A percentile compares a stretch with the other conserved stretches of the same genome.
phyloP scores from a whole-genome alignment of 2,329 filamentous ascomycete species.

The Sodiomyces alkalinus region DNA sequence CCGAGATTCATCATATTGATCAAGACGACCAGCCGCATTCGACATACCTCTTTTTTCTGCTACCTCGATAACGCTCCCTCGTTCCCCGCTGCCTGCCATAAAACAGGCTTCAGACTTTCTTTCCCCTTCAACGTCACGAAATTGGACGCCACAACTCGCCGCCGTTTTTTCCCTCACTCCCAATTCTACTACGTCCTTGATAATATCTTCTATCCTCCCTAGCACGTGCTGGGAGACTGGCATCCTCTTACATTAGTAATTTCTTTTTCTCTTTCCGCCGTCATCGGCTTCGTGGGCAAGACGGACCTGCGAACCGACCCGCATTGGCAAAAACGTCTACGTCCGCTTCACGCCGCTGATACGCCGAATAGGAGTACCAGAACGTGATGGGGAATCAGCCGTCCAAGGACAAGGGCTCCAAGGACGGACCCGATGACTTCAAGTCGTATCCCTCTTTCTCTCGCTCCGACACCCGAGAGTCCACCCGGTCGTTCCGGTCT shows the following conservation, averaged over 20 bases:
- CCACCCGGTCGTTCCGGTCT: constrained; percentile 69
- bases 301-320: too few species aligned
- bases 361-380: too few species aligned
- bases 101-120: too few species aligned
- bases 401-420: constrained; percentile 47
- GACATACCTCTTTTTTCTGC: not conserved
- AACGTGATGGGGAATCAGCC: constrained; percentile 61
- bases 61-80: not conserved
- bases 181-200: constrained; percentile 32
- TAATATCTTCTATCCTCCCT: constrained; percentile 38
- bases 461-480: constrained; percentile 86
- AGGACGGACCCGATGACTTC: constrained; percentile 38
- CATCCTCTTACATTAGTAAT: not conserved
- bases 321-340: too few species aligned
- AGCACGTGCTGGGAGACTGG: constrained; percentile 13
- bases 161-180: constrained; percentile 26
- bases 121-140: too few species aligned
- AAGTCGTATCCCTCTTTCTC: constrained; percentile 86
- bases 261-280: constrained; percentile 1
- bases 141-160: constrained; percentile 34
- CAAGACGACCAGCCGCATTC: not conserved
- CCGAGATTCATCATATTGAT: too few species aligned
- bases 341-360: too few species aligned
- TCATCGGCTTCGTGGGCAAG: not conserved
- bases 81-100: constrained; percentile 1